Percentiles rank a stretch among this genome's conserved stretches.
phyloP scores from a whole-genome alignment of 1,284 basidiomycete genomes.

The Ceratobasidium sp. region DNA sequence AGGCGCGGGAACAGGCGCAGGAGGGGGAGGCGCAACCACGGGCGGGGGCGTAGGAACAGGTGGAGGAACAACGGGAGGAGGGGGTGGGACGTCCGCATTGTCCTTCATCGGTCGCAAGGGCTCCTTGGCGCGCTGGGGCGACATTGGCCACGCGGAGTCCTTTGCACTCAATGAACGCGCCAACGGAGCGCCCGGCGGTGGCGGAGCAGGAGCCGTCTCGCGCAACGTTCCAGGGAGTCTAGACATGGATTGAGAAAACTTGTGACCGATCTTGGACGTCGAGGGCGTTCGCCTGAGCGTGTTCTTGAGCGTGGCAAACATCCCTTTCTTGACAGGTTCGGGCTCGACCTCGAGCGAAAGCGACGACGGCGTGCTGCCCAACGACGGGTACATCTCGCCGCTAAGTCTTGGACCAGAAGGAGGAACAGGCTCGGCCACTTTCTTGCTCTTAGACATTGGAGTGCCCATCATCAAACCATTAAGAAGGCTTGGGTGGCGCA shows the following conservation, averaged over 20 bases:
- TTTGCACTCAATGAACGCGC: constrained; percentile 29
- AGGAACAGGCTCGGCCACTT: constrained; percentile 2
- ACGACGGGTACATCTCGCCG: constrained; percentile 16
- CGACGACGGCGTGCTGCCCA: constrained; percentile 24
- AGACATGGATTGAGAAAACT: constrained; percentile 28
- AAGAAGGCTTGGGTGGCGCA: constrained; percentile 29
- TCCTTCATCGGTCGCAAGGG: constrained; percentile 18
- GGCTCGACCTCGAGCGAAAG: constrained; percentile 24
- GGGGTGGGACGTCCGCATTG: neutral
- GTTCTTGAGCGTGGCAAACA: constrained; percentile 30
- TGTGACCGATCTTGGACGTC: constrained; percentile 26
- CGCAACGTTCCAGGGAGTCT: constrained; percentile 18
- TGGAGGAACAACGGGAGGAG: constrained; percentile 10
- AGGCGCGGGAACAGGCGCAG: constrained; percentile 9
- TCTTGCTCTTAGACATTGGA: constrained; percentile 28
- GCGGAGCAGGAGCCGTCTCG: constrained; percentile 1
- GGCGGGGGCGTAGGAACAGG: neutral
- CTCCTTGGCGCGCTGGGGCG: constrained; percentile 29
- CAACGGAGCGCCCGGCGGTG: constrained; percentile 19
- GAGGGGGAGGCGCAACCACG: too few relatives aligned
- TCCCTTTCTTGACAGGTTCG: constrained; percentile 12
- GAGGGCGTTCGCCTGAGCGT: constrained; percentile 23
- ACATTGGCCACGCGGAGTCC: constrained; percentile 28
- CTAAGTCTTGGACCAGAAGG: neutral
- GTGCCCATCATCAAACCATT: constrained; percentile 24